Conservation (phyloP, 2,329 filamentous ascomycete genomes). For the Coniochaeta sp. region DNA sequence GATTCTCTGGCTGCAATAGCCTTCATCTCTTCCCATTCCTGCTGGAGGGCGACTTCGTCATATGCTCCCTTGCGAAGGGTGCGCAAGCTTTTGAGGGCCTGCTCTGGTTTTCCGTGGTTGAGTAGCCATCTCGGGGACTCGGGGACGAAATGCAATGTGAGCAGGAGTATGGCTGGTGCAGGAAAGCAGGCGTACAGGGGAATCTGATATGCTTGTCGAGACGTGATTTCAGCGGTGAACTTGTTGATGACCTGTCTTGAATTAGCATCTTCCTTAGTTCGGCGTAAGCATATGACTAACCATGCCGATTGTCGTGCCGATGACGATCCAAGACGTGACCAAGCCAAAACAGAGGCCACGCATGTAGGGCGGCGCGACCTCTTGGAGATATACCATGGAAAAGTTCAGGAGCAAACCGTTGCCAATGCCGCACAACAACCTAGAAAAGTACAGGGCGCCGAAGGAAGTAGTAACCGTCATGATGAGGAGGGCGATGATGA, state of each 20-base stretch:
- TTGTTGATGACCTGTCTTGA: conserved; percentile 36
- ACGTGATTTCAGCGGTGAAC: conserved; percentile 29
- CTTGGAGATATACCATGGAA: conserved; percentile 27
- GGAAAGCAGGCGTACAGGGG: conserved; percentile 32
- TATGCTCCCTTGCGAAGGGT: conserved; percentile 26
- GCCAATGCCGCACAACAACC: conserved; percentile 46
- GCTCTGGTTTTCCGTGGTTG: conserved; percentile 24
- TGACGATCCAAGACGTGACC: conserved; percentile 22
- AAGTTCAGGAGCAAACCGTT: conserved; percentile 53
- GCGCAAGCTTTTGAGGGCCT: conserved; percentile 25
- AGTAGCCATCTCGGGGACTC: conserved; percentile 34
- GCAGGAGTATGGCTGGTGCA: conserved; percentile 25
- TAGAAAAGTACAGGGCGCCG: conserved; percentile 45
- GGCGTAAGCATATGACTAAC: too few species aligned
- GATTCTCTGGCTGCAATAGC: conserved; percentile 26
- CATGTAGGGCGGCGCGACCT: conserved; percentile 21
- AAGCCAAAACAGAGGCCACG: conserved; percentile 27
- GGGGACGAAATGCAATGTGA: conserved; percentile 29
- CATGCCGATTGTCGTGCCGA: conserved; percentile 33
- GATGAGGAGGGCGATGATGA: conserved; percentile 43
- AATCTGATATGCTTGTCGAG: conserved; percentile 30
- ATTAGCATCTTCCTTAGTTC: too few species aligned
- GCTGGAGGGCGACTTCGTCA: conserved; percentile 14
- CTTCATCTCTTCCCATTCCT: conserved; percentile 29
- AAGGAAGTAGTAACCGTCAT: conserved; percentile 51